Evolutionary conservation across 306 rosid species (phyloP).

Genomic region (Macrotyloma uniflorum): DNA sequence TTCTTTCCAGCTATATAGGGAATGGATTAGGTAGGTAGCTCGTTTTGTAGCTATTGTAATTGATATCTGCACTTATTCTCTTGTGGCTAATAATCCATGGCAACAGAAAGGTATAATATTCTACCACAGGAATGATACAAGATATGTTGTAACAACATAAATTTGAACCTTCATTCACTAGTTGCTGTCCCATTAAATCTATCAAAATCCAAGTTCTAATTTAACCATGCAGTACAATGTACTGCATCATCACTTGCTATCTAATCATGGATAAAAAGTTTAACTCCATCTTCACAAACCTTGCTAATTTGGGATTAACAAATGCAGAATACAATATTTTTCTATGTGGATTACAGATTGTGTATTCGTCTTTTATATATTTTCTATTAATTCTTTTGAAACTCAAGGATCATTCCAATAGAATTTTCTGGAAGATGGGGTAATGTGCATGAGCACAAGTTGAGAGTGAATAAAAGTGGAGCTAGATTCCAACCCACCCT

Average conservation of each 20-base stretch:
- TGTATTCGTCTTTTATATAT: not conserved
- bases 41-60: not conserved
- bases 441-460: conserved; percentile 26
- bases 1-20: conserved; percentile 1
- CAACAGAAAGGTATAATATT: not conserved
- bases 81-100: not conserved
- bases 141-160: not conserved
- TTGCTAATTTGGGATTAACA: too few relatives aligned
- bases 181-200: not conserved
- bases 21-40: not conserved
- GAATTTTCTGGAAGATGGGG: conserved; percentile 26
- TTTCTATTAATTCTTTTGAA: not conserved
- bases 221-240: too few relatives aligned
- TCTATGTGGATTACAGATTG: not conserved
- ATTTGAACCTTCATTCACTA: not conserved
- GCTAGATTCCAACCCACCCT: conserved; percentile 34
- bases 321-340: too few relatives aligned
- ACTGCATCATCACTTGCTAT: too few relatives aligned
- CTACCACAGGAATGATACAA: not conserved
- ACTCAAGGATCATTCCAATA: not conserved
- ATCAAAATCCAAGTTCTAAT: not conserved
- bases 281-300: too few relatives aligned
- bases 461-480: conserved; percentile 3
- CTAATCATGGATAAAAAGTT: too few relatives aligned
- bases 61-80: not conserved